Evolutionary conservation across 2,329 filamentous ascomycete species (phyloP), one percentile per base, ranked within the genome.

Genomic region (Apiospora aurea): DNA sequence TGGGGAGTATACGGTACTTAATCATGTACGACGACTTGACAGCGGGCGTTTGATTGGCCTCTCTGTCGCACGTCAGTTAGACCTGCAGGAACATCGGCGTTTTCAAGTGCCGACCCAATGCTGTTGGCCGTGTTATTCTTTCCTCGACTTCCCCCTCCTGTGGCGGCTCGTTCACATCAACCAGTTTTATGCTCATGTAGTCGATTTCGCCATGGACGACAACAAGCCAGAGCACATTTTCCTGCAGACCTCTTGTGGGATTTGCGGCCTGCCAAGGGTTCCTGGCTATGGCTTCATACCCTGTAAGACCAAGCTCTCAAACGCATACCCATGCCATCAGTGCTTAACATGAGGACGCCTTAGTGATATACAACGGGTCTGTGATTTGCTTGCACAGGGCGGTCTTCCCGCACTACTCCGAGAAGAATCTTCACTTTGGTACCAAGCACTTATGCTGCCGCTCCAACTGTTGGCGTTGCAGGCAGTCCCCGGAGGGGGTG

Each of bases 391-490:
- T 34, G 26, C 7, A 61, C 4, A 10, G 26, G 53, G 29, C 18
- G 1, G 18, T 6, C 11, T 14, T 38, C 34, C 18, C 34, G 18
- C 2, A 7, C 3, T 2, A n/a, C 41, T 13, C 18, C 57, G 6
- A 1, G 1, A n/a, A 49, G 21, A 21, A n/a, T 18, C 29, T 41
- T 64, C 18, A 6, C 10, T 10, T 41, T 14, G 18, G 11, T 3
- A 13, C 2, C 34, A 34, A 24, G 18, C 18, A 13, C 18, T n/a
- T 38, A 24, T 64, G 57, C 21, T 64, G 34, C 34, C 21, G 34
- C 46, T n/a, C n/a, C 10, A 47, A 34, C 18, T 69, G 68, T 38
- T 24, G 68, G 68, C 68, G 68, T 41, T 53, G 46, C 68, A 41
- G 26, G n/a, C 68, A 49, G 14, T 38, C 68, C 16, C 34, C 29